Evolutionary conservation across 768 basidiomycete species (phyloP).

Genomic region (Exidia glandulosa): DNA sequence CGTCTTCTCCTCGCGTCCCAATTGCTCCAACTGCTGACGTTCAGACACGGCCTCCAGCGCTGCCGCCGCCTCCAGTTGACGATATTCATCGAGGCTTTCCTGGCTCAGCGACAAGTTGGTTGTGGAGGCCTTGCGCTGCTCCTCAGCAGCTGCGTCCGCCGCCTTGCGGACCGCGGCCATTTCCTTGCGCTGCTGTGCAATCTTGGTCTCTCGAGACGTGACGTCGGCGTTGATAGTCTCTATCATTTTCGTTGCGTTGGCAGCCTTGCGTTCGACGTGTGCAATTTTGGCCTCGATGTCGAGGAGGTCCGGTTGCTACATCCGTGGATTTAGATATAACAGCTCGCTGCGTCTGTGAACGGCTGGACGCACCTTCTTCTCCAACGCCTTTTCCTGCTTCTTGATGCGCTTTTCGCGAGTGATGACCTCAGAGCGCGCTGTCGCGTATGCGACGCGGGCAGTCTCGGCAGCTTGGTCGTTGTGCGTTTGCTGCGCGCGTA

Average conservation of each 20-base stretch:
- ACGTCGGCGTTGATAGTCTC: constrained; percentile 57
- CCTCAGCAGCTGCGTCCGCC: constrained; percentile 70
- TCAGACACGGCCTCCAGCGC: constrained; percentile 75
- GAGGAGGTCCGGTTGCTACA: constrained; percentile 77
- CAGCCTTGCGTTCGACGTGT: constrained; percentile 69
- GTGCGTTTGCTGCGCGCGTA: constrained; percentile 56
- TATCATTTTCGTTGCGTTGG: constrained; percentile 51
- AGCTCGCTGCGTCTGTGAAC: neutral
- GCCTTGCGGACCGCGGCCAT: constrained; percentile 51
- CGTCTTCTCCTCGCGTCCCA: constrained; percentile 76
- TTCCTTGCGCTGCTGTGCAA: constrained; percentile 51
- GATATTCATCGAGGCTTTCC: constrained; percentile 82
- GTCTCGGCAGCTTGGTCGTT: constrained; percentile 63
- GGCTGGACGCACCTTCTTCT: constrained; percentile 51
- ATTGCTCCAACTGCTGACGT: constrained; percentile 72
- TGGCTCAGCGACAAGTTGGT: constrained; percentile 70
- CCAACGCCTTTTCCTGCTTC: constrained; percentile 80
- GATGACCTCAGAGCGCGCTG: constrained; percentile 59
- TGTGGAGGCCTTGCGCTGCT: constrained; percentile 59
- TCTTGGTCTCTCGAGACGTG: constrained; percentile 37
- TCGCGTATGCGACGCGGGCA: constrained; percentile 72
- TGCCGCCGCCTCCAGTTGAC: constrained; percentile 69
- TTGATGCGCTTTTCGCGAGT: constrained; percentile 84
- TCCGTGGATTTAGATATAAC: neutral
- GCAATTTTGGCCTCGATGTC: constrained; percentile 78